phyloP scores from a whole-genome alignment of 768 basidiomycete genomes.

The Leccinum uliginosum region DNA sequence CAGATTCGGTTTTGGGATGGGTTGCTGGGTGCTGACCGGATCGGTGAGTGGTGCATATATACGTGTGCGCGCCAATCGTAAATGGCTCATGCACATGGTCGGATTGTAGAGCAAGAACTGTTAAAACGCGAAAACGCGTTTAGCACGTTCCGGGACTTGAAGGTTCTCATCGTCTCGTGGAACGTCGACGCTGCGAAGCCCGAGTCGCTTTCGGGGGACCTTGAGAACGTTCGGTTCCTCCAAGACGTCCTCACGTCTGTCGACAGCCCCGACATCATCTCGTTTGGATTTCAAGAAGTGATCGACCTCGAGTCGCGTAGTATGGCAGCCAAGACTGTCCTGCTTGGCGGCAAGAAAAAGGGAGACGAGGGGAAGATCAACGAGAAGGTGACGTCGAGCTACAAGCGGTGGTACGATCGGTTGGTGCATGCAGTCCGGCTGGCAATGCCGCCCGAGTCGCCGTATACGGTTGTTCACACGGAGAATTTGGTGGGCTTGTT shows the following conservation, averaged over 20 bases:
- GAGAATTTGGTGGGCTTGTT: constrained; percentile 92
- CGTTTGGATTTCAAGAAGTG: constrained; percentile 94
- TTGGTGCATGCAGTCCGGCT: constrained; percentile 67
- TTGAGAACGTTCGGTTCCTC: constrained; percentile 78
- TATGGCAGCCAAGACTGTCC: constrained; percentile 87
- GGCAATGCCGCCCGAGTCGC: constrained; percentile 66
- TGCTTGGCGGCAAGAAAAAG: constrained; percentile 71
- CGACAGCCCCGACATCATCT: constrained; percentile 80
- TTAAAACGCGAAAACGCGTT: constrained; percentile 70
- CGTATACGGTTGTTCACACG: constrained; percentile 77
- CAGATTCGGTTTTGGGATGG: constrained; percentile 86
- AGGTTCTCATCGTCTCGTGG: constrained; percentile 82
- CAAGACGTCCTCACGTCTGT: constrained; percentile 68
- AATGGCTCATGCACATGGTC: constrained; percentile 5
- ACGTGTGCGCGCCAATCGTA: neutral
- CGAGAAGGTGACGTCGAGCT: constrained; percentile 82
- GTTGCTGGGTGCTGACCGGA: constrained; percentile 76
- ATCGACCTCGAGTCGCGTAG: constrained; percentile 93
- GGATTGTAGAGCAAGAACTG: constrained; percentile 62
- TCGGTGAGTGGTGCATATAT: constrained; percentile 52
- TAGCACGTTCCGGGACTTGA: constrained; percentile 75
- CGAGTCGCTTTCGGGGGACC: constrained; percentile 58
- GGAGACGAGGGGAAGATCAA: constrained; percentile 48
- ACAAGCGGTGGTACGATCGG: constrained; percentile 86
- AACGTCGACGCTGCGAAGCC: constrained; percentile 90